phyloP scores from a whole-genome alignment of 148 eudicot species.

The Arbutus unedo region DNA sequence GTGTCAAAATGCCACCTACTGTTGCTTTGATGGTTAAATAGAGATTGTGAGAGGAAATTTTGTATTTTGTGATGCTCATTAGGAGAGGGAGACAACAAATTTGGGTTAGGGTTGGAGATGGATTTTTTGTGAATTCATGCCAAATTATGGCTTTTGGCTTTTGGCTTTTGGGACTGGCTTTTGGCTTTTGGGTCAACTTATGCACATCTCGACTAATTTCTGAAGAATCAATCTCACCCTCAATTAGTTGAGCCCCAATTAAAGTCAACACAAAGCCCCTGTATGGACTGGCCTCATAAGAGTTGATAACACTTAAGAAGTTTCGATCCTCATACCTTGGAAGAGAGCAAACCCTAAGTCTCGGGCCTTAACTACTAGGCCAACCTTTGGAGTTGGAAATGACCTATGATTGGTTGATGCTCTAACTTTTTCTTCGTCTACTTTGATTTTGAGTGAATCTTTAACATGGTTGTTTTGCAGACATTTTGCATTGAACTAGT shows the following conservation, averaged over 20 bases:
- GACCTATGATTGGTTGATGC: neutral
- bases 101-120: neutral
- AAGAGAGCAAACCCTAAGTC: neutral
- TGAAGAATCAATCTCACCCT: too few species aligned
- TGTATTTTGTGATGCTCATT: neutral
- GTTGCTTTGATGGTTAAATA: neutral
- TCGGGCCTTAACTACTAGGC: neutral
- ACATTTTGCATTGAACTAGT: neutral
- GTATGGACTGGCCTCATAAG: too few species aligned
- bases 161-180: too few species aligned
- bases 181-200: too few species aligned
- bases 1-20: neutral
- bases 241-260: too few species aligned
- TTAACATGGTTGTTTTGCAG: conserved; percentile 15
- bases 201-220: too few species aligned
- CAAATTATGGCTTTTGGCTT: neutral
- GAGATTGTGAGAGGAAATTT: neutral
- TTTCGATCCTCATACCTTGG: neutral
- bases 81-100: neutral
- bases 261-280: too few species aligned
- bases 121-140: neutral
- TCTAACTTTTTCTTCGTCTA: neutral
- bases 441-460: neutral
- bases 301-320: too few species aligned
- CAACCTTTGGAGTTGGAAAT: neutral